Evolutionary conservation across 2,329 filamentous ascomycete species (phyloP).

Genomic region (Colletotrichum lindemuthianum): DNA sequence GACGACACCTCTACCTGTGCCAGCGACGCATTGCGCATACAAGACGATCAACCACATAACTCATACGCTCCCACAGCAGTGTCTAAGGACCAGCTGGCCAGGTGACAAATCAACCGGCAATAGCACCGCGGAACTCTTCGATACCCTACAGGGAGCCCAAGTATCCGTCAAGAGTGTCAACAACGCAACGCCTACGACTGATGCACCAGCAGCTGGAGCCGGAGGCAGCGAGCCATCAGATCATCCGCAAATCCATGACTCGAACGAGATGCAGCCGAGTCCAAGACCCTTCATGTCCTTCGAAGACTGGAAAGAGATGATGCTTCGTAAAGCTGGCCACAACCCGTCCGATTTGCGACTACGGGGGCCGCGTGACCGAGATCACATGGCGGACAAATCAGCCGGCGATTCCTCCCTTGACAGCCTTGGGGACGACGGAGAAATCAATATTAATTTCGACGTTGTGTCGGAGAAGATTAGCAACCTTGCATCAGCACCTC

Average conservation of each 20-base stretch:
- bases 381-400: conserved; percentile 61
- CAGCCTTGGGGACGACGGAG: conserved; percentile 84
- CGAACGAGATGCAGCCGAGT: conserved; percentile 32
- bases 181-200: conserved; percentile 33
- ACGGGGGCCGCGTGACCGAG: conserved; percentile 64
- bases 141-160: too few relatives aligned
- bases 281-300: conserved; percentile 86
- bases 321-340: conserved; percentile 86
- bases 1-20: too few relatives aligned
- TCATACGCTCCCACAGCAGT: conserved; percentile 80
- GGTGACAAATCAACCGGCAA: not conserved
- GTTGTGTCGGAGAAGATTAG: conserved; percentile 55
- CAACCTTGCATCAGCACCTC: conserved; percentile 31
- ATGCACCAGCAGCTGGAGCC: conserved; percentile 2
- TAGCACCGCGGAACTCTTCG: conserved; percentile 15
- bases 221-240: not conserved
- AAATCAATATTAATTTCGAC: conserved; percentile 74
- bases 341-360: conserved; percentile 66
- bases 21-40: conserved; percentile 54
- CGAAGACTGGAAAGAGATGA: conserved; percentile 97
- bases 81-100: conserved; percentile 71
- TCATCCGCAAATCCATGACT: not conserved
- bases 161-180: not conserved
- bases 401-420: conserved; percentile 73
- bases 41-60: conserved; percentile 86